Base-by-base conservation (phyloP, 2,329 filamentous ascomycete genomes). In the Blastomyces emzantsi region DNA sequence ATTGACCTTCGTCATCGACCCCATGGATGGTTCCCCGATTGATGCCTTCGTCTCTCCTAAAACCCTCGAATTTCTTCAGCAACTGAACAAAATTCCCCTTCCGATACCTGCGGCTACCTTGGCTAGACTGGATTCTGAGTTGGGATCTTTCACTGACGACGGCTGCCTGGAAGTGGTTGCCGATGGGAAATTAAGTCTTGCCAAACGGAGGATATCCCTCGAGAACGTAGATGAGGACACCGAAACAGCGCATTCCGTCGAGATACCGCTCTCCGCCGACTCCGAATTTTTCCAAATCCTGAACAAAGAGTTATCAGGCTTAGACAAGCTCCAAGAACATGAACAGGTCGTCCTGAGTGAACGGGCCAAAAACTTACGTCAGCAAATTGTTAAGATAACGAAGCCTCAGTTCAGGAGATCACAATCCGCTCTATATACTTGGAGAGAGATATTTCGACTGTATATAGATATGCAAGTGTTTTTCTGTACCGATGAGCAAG, bases 391-490 rank as follows among this genome's bases (percentile, higher is more conserved):
- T 33, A 79, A 79, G 55, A 80, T 71, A 43, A 66, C 90, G 8
- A 85, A 88, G 0, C 84, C 85, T 64, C 89, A 89, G 2, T 83
- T 83, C 25, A 82, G 83, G 56, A 85, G 83, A 66, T 86, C 80
- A 55, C 81, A 77, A 61, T 77, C 82, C 55, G 89, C 94, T 71
- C 77, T 95, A 30, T 84, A 86, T 62, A 83, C 82, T 47, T 96
- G 91, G 91, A 85, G 91, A 59, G 83, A 88, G 67, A 87, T 96
- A 66, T 93, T 96, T 70, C 87, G 91, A 65, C 77, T 93, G 0
- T 96, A 96, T 70, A 77, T 92, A 15, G 87, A 94, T 63, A 87
- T 88, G 8, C 84, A 88, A 62, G 82, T 95, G 39, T 96, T 96
- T 77, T 94, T 94, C 73, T 90, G 89, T 1, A 89, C 87, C 0